Conservation (phyloP, 495 filamentous ascomycete genomes). For the Annulohypoxylon maeteangense region DNA sequence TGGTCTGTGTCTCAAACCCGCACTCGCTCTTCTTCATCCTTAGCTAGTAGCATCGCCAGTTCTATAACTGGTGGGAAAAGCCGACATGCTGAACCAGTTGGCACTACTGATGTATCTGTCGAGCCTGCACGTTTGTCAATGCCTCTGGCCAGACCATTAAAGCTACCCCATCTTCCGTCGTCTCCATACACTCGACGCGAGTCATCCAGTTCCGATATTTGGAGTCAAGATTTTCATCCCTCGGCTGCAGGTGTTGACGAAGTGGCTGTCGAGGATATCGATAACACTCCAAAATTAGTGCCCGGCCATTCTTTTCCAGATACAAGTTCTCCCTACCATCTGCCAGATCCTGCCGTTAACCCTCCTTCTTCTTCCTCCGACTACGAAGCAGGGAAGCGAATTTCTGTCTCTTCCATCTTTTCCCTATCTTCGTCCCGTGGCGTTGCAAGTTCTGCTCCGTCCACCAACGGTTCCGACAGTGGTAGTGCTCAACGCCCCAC, state of each 20-base stretch:
- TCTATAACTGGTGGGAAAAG: constrained; percentile 61
- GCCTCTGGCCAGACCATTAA: constrained; percentile 56
- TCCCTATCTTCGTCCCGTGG: constrained; percentile 68
- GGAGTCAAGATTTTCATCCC: constrained; percentile 44
- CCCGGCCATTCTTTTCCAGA: constrained; percentile 46
- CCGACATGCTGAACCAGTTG: constrained; percentile 61
- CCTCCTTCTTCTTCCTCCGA: constrained; percentile 54
- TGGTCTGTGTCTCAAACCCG: constrained; percentile 43
- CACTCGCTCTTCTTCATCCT: constrained; percentile 50
- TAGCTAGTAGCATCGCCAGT: constrained; percentile 46
- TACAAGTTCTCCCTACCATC: constrained; percentile 40
- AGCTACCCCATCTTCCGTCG: constrained; percentile 39
- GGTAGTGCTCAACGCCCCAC: constrained; percentile 45
- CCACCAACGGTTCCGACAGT: constrained; percentile 54
- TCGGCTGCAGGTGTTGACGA: constrained; percentile 35
- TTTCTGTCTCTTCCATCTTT: constrained; percentile 73
- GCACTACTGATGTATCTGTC: constrained; percentile 58
- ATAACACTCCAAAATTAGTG: constrained; percentile 57
- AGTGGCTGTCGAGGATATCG: constrained; percentile 48
- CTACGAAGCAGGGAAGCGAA: constrained; percentile 64
- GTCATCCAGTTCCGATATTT: constrained; percentile 47
- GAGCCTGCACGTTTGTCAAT: constrained; percentile 70
- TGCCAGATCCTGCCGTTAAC: constrained; percentile 60
- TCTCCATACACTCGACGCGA: constrained; percentile 45
- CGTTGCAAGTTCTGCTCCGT: constrained; percentile 55